A percentile compares a stretch with the other conserved stretches of the same genome.
Conservation (phyloP, 2,329 filamentous ascomycete genomes). For the Hymenoscyphus linearis region DNA sequence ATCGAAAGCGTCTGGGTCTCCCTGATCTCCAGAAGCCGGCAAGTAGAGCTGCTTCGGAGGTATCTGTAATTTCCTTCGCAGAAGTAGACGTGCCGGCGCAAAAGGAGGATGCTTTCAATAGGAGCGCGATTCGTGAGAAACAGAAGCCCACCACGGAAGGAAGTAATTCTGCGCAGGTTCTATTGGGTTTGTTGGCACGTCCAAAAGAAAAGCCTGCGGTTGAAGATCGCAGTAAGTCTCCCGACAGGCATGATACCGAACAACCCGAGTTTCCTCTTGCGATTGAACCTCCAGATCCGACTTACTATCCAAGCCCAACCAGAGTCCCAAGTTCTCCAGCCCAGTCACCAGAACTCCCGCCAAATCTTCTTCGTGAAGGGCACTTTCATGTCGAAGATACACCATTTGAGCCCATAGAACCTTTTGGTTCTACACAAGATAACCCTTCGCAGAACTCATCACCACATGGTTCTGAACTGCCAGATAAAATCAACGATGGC, state of each 20-base stretch:
- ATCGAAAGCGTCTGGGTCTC: neutral
- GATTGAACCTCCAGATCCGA: neutral
- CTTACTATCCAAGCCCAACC: constrained; percentile 4
- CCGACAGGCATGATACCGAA: neutral
- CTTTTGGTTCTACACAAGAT: constrained; percentile 28
- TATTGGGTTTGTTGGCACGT: too few relatives aligned
- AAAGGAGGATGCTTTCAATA: neutral
- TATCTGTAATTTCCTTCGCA: neutral
- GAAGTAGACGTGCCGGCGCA: neutral
- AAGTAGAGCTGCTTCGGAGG: neutral
- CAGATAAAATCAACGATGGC: neutral
- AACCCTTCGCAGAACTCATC: constrained; percentile 5
- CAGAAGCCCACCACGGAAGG: neutral
- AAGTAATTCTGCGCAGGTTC: too few relatives aligned
- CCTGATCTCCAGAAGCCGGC: neutral
- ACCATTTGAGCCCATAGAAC: constrained; percentile 13
- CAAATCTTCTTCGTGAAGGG: constrained; percentile 4
- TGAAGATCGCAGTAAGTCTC: neutral
- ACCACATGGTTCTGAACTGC: neutral
- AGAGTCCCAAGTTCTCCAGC: neutral
- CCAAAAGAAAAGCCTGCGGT: neutral
- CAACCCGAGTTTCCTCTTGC: neutral
- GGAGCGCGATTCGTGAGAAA: neutral
- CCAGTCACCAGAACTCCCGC: constrained; percentile 9
- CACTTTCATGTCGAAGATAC: constrained; percentile 12